Percentiles rank a stretch among this genome's conserved stretches.
These are phyloP conservation scores for Sclerotinia nivalis DNA, from an alignment of 2,329 filamentous ascomycete genomes.

Conservation along the genomic window DNA sequence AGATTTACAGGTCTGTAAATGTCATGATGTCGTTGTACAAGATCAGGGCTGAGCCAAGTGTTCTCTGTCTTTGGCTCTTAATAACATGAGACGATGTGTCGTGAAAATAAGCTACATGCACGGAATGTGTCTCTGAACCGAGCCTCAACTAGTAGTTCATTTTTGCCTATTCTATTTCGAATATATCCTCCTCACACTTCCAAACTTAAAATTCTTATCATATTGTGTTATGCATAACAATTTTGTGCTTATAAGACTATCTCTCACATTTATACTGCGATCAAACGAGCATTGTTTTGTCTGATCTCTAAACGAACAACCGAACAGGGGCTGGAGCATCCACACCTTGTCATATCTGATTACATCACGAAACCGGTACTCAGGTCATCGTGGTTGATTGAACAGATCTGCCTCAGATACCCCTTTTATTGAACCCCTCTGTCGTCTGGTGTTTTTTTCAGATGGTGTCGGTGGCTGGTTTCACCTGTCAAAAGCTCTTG, in stretches of 20 bases:
- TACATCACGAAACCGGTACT: not conserved
- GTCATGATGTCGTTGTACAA: not conserved
- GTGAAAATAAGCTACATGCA: not conserved
- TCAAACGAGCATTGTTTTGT: constrained; percentile 37
- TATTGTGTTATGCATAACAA: constrained; percentile 10
- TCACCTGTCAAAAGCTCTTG: constrained; percentile 31
- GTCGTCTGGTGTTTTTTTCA: constrained; percentile 19
- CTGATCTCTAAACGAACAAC: constrained; percentile 30
- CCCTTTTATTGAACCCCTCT: not conserved
- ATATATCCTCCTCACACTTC: not conserved
- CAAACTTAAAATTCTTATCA: not conserved
- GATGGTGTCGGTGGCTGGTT: constrained; percentile 30
- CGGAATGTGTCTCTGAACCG: not conserved
- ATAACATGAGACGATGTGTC: not conserved
- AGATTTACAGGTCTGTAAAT: not conserved
- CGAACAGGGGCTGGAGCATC: constrained; percentile 22
- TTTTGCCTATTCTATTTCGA: not conserved
- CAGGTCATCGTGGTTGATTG: not conserved
- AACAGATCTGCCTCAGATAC: not conserved
- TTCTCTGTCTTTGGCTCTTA: not conserved
- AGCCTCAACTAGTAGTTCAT: not conserved
- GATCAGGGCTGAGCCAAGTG: not conserved
- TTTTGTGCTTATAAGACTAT: constrained; percentile 7
- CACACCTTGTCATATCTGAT: constrained; percentile 25
- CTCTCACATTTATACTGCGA: constrained; percentile 25